phyloP scores from a whole-genome alignment of 306 rosid genomes.

The Pyrus betulifolia region DNA sequence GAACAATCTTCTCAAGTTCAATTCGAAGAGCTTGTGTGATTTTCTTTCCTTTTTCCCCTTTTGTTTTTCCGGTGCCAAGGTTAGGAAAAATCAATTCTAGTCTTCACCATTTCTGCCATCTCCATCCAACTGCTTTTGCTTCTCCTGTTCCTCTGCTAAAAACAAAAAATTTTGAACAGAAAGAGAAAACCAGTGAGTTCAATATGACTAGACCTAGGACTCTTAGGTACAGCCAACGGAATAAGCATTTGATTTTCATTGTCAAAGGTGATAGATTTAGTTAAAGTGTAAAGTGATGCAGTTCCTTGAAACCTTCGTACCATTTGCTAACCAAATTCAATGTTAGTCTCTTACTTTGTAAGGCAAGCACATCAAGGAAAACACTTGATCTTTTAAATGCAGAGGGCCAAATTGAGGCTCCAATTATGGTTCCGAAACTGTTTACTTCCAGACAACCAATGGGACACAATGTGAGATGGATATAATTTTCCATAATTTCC shows the following conservation, averaged over 20 bases:
- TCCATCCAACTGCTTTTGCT: slow-evolving; percentile 54
- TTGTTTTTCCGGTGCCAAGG: neutral
- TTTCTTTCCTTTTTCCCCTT: neutral
- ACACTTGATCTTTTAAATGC: neutral
- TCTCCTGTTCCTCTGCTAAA: slow-evolving; percentile 73
- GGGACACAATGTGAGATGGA: neutral
- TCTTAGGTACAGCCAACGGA: neutral
- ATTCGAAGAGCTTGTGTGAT: neutral
- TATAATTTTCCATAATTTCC: neutral
- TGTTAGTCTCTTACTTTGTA: neutral
- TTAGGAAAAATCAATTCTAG: neutral
- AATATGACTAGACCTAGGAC: neutral
- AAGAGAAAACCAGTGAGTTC: neutral
- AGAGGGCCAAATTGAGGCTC: neutral
- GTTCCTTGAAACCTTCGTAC: neutral
- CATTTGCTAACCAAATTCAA: neutral
- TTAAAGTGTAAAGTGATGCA: neutral
- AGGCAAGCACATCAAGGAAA: neutral
- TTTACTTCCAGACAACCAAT: neutral
- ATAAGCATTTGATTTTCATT: neutral
- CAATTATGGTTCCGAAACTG: neutral
- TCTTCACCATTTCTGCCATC: slow-evolving; percentile 31
- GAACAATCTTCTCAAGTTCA: neutral
- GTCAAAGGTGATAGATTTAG: neutral
- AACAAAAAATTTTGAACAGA: neutral